Conservation (phyloP, 2,329 filamentous ascomycete genomes). For the Aspergillus fructus region DNA sequence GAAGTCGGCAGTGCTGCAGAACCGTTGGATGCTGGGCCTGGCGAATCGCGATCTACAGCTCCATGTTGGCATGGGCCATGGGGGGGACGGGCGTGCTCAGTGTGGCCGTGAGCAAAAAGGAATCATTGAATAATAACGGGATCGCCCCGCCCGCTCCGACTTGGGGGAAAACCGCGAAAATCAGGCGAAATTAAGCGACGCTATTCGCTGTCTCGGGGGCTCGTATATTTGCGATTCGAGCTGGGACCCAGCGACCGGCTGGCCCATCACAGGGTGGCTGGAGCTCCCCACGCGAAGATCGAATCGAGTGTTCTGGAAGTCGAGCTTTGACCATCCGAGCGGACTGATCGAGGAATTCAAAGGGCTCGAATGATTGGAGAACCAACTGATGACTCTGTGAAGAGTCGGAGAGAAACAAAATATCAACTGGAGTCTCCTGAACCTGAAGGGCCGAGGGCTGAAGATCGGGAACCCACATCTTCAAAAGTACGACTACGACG, state of each 20-base stretch:
- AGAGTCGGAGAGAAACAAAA: not conserved
- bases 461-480: not conserved
- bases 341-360: not conserved
- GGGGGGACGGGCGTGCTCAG: not conserved
- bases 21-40: not conserved
- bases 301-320: slow-evolving; percentile 5
- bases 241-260: not conserved
- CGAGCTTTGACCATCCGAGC: not conserved
- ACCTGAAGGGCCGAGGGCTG: not conserved
- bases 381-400: not conserved
- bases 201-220: not conserved
- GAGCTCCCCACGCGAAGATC: not conserved
- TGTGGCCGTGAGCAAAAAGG: not conserved
- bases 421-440: not conserved
- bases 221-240: not conserved
- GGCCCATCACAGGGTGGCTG: not conserved
- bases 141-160: slow-evolving; percentile 13
- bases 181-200: no score
- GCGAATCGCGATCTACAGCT: no score
- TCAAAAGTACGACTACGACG: not conserved
- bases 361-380: not conserved
- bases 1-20: not conserved
- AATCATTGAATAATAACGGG: slow-evolving; percentile 2
- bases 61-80: no score
- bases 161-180: not conserved